Evolutionary conservation across 2,329 filamentous ascomycete species (phyloP).

Genomic region (Leptographium procerum): DNA sequence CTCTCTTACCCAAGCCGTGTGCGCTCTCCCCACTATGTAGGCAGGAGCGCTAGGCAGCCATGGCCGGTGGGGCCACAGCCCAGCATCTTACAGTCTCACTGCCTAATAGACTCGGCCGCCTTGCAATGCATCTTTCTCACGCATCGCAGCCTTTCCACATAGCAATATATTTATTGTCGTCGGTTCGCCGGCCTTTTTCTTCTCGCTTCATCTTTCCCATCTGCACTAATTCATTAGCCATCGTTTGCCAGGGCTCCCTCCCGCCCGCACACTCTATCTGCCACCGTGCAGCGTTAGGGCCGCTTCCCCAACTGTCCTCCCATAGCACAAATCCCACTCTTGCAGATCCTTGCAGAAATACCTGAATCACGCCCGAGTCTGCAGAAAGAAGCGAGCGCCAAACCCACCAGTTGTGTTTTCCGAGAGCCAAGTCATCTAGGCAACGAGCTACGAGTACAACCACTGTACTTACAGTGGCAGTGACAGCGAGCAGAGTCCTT

Average conservation of each 20-base stretch:
- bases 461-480: no score
- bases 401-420: not conserved
- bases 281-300: not conserved
- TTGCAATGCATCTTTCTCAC: not conserved
- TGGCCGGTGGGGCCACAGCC: not conserved
- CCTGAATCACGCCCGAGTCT: not conserved
- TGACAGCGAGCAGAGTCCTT: no score
- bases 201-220: not conserved
- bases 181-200: not conserved
- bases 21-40: not conserved
- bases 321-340: not conserved
- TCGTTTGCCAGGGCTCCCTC: not conserved
- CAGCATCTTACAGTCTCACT: not conserved
- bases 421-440: not conserved
- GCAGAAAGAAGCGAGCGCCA: not conserved
- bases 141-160: not conserved
- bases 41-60: slow-evolving; percentile 1
- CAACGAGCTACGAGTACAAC: not conserved
- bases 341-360: not conserved
- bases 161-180: not conserved
- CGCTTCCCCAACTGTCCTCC: not conserved
- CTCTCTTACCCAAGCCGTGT: not conserved
- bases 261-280: not conserved
- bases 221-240: not conserved
- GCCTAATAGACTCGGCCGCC: not conserved